Evolutionary conservation across 2,329 filamentous ascomycete species (phyloP).

Genomic region (Colletotrichum melonis): DNA sequence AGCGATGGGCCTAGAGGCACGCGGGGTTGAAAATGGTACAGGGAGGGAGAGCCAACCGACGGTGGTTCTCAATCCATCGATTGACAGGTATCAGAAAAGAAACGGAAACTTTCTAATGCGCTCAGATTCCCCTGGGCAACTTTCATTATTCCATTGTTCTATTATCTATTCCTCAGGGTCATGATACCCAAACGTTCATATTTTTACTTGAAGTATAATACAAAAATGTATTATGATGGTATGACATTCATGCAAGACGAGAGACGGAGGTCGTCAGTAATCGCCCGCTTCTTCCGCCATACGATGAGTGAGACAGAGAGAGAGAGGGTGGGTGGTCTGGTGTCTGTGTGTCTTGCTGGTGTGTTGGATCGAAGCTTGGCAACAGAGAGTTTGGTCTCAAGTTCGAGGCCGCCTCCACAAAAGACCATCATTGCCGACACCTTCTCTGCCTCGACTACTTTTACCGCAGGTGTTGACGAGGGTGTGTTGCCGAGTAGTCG

Average conservation of each 20-base stretch:
- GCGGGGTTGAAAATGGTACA: background rate
- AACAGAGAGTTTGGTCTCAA: constrained; percentile 10
- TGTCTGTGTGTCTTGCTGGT: background rate
- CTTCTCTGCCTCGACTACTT: background rate
- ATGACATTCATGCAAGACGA: background rate
- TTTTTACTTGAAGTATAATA: background rate
- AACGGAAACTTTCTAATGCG: background rate
- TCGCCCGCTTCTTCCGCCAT: no score
- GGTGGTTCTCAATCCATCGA: background rate
- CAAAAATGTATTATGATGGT: background rate
- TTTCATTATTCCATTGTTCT: background rate
- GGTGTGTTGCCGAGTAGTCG: background rate
- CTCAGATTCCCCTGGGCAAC: background rate
- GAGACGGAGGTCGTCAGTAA: background rate
- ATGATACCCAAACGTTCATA: background rate
- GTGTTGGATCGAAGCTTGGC: constrained; percentile 1
- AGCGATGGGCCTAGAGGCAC: background rate
- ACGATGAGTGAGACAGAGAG: background rate
- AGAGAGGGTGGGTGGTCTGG: background rate
- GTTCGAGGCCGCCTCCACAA: constrained; percentile 21
- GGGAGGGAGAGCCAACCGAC: background rate
- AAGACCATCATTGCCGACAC: background rate
- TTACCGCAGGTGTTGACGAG: background rate
- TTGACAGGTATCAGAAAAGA: background rate
- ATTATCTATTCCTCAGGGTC: background rate